A percentile compares a stretch with the other conserved stretches of the same genome.
These are phyloP conservation scores for Spathaspora passalidarum DNA, from an alignment of 805 yeast species.

Conservation along the genomic window DNA sequence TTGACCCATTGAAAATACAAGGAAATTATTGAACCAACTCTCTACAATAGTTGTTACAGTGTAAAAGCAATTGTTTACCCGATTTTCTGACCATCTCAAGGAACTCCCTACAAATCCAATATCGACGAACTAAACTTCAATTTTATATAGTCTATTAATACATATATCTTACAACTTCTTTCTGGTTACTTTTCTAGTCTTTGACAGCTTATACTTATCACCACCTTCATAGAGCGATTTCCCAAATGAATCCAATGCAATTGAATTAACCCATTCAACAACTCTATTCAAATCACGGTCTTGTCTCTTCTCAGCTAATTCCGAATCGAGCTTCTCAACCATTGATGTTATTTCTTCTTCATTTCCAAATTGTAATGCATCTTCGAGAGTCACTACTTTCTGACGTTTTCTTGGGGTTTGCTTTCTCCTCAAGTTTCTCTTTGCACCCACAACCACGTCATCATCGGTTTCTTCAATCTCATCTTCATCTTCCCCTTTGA, in stretches of 20 bases:
- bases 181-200: neutral
- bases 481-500: slow-evolving; percentile 10
- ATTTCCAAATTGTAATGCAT: slow-evolving; percentile 25
- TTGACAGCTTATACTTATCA: slow-evolving; percentile 22
- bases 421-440: slow-evolving; percentile 29
- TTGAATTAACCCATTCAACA: slow-evolving; percentile 60
- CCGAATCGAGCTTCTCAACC: slow-evolving; percentile 23
- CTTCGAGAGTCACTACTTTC: slow-evolving; percentile 26
- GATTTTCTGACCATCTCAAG: too few species aligned
- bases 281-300: slow-evolving; percentile 46
- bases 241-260: slow-evolving; percentile 51
- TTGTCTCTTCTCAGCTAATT: slow-evolving; percentile 29
- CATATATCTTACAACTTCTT: neutral
- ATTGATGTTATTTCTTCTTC: slow-evolving; percentile 22
- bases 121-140: too few species aligned
- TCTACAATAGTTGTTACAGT: too few species aligned
- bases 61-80: too few species aligned
- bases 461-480: slow-evolving; percentile 36
- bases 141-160: neutral
- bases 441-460: slow-evolving; percentile 23
- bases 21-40: too few species aligned
- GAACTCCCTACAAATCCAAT: too few species aligned
- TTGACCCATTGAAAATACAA: too few species aligned
- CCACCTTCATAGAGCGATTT: slow-evolving; percentile 58
- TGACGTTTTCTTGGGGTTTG: slow-evolving; percentile 35